Percentiles rank a stretch among this genome's conserved stretches.
These are phyloP conservation scores for Wallacemonas sp. DNA, from an alignment of 208 protist species.

Conservation along the genomic window DNA sequence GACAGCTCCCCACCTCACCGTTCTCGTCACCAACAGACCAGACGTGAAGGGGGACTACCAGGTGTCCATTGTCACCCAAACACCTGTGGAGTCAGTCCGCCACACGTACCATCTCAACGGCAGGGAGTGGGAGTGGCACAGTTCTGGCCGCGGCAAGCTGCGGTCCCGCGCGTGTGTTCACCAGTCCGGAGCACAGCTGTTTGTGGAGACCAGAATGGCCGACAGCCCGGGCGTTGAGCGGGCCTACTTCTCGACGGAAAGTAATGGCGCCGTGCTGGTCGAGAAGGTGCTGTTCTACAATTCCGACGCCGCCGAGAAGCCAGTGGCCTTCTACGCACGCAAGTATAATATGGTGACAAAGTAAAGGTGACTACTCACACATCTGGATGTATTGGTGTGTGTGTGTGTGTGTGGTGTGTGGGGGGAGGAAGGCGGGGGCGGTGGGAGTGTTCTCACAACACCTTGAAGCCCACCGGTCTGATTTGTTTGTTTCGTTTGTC, in stretches of 20 bases:
- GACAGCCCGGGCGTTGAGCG: slow-evolving; percentile 35
- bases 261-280: slow-evolving; percentile 32
- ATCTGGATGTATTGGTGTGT: too few relatives aligned
- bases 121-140: slow-evolving; percentile 26
- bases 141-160: slow-evolving; percentile 27
- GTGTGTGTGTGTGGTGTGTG: too few relatives aligned
- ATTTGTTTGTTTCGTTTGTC: too few relatives aligned
- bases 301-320: slow-evolving; percentile 5
- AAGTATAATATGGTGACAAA: slow-evolving; percentile 19
- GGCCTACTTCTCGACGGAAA: slow-evolving; percentile 32
- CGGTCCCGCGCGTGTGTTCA: slow-evolving; percentile 42
- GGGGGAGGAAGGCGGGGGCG: too few relatives aligned
- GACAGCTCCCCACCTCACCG: slow-evolving; percentile 7
- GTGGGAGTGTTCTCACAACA: too few relatives aligned
- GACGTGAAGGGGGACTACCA: slow-evolving; percentile 22
- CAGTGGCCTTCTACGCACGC: slow-evolving; percentile 28
- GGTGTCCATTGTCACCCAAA: slow-evolving; percentile 19
- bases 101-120: slow-evolving; percentile 25
- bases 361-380: background rate
- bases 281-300: slow-evolving; percentile 37
- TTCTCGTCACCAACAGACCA: slow-evolving; percentile 16
- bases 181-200: slow-evolving; percentile 31
- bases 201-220: slow-evolving; percentile 32
- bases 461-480: too few relatives aligned
- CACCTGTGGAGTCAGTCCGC: slow-evolving; percentile 19